Evolutionary conservation across 257 asterid genomes (phyloP).

Genomic region (Linaria vulgaris): DNA sequence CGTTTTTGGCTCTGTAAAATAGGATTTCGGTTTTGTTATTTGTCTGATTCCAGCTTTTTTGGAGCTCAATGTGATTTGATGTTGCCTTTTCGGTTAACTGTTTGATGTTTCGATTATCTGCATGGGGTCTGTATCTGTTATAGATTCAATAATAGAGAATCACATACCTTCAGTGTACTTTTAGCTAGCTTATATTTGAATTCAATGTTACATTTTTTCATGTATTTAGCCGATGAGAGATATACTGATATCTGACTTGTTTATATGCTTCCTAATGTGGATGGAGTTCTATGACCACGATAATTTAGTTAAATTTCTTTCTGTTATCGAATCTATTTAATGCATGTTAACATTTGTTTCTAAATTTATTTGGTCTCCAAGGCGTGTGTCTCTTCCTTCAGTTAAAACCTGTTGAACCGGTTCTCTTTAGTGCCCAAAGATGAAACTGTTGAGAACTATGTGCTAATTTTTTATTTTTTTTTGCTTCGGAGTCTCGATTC

Average conservation of each 20-base stretch:
- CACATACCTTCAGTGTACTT: no score
- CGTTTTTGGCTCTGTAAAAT: neutral
- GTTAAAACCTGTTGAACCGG: neutral
- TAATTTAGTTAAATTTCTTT: neutral
- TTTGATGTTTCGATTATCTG: conserved; percentile 19
- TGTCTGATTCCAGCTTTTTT: neutral
- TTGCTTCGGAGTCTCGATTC: neutral
- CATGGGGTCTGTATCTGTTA: neutral
- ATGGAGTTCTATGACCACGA: neutral
- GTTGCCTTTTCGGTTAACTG: neutral
- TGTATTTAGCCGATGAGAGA: neutral
- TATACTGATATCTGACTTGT: neutral
- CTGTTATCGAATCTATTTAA: neutral
- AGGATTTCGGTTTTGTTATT: neutral
- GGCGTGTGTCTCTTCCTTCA: neutral
- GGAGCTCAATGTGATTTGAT: conserved; percentile 11
- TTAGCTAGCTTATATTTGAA: no score
- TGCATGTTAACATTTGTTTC: neutral
- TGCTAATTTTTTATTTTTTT: neutral
- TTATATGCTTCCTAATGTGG: neutral
- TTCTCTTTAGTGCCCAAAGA: conserved; percentile 8
- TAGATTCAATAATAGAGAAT: no score
- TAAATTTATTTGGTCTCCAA: neutral
- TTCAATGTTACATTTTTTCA: no score
- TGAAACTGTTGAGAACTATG: neutral